Evolutionary conservation across 2,329 filamentous ascomycete species (phyloP).

Genomic region (Davidsoniella virescens): DNA sequence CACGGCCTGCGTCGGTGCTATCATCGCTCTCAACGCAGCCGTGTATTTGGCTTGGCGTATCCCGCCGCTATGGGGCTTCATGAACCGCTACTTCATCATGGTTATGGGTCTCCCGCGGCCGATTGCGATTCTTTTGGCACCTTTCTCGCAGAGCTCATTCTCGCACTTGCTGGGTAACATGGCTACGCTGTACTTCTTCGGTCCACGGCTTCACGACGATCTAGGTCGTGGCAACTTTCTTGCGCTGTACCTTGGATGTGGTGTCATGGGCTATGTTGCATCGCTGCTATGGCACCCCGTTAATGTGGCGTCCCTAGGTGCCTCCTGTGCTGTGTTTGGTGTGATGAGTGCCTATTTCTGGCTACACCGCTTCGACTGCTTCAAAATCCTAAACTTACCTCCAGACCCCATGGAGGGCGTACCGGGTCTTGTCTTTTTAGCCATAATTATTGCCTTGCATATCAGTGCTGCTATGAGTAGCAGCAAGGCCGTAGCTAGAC

Average conservation of each 20-base stretch:
- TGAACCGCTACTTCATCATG: slow-evolving; percentile 54
- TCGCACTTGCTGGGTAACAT: slow-evolving; percentile 50
- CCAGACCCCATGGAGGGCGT: slow-evolving; percentile 35
- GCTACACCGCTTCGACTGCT: slow-evolving; percentile 37
- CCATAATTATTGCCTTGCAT: slow-evolving; percentile 33
- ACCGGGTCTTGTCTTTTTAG: slow-evolving; percentile 37
- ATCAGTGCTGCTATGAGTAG: slow-evolving; percentile 30
- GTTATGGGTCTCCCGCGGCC: slow-evolving; percentile 49
- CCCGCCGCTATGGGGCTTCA: slow-evolving; percentile 45
- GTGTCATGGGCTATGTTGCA: slow-evolving; percentile 40
- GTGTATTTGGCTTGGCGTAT: slow-evolving; percentile 44
- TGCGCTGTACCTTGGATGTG: slow-evolving; percentile 46
- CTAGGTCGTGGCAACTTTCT: slow-evolving; percentile 53
- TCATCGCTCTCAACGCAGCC: slow-evolving; percentile 43
- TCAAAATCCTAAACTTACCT: slow-evolving; percentile 41
- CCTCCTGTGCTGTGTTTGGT: slow-evolving; percentile 48
- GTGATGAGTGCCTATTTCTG: slow-evolving; percentile 46
- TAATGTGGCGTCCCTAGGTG: slow-evolving; percentile 42
- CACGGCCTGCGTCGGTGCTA: slow-evolving; percentile 43
- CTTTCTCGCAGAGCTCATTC: slow-evolving; percentile 52
- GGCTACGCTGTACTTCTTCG: slow-evolving; percentile 48
- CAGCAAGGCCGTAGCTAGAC: slow-evolving; percentile 28
- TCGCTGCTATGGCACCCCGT: slow-evolving; percentile 37
- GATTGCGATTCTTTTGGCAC: slow-evolving; percentile 42
- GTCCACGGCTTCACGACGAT: slow-evolving; percentile 51